Base-by-base conservation (phyloP, 345 rosid genomes). In the Eucalyptus grandis region DNA sequence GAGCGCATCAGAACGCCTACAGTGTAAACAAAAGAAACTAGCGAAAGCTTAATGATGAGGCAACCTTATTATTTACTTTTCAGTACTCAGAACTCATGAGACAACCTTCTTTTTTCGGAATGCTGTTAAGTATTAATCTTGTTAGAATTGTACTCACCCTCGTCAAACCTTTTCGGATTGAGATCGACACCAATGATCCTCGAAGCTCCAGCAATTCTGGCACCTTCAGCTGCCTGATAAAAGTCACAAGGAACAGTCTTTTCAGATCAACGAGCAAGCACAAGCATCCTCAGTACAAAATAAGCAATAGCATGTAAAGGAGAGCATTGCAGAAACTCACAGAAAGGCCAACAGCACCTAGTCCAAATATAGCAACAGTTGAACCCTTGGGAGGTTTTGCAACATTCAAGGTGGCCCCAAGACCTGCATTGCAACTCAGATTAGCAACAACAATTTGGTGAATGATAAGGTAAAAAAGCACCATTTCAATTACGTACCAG, bases 321-420 rank as follows among this genome's bases (percentile, higher is more conserved):
- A 77, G 83, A 37, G 47, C 22, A 77, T 26, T 26, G 53, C 54
- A 34, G 60, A 86, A 86, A 89, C 90, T 90, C 87, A 90, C 94
- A 50, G 95, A 90, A 12, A 92, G 90, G 65, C 95, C 95, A 49
- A 93, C 94, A 82, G 94, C 95, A 54, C 95, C 95, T 14, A 93
- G 86, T 82, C 95, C 95, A 85, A 91, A 93, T 40, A 93, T 34
- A 49, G 95, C 92, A 7, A 93, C 90, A 14, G 92, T 88, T 1
- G 89, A 86, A 62, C 93, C 93, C 86, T 88, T 90, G 1, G 83
- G 54, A 15, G 94, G 95, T 87, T 93, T 93, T 13, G 94, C 93
- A 51, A 93, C 95, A 86, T 93, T 93, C 31, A 93, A 54, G 46
- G 92, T 91, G 21, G 94, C 92, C 65, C 95, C 94, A 43, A 93